phyloP scores from a whole-genome alignment of 805 yeast species.

The Starmerella potacharoeniae region DNA sequence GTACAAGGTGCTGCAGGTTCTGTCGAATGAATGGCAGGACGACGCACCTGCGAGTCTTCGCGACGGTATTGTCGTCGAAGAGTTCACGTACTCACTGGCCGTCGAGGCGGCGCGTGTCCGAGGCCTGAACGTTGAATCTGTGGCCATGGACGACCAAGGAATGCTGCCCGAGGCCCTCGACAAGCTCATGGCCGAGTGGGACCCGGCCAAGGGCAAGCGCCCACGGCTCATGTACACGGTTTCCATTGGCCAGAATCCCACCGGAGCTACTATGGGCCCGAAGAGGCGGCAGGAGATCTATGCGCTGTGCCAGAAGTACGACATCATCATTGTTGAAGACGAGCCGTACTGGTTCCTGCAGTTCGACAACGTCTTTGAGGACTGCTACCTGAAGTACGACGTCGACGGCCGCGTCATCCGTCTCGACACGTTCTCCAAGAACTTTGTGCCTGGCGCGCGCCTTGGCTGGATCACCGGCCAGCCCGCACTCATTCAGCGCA shows the following conservation, averaged over 20 bases:
- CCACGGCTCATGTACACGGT: conserved; percentile 45
- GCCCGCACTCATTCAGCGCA: conserved; percentile 39
- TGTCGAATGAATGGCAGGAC: conserved; percentile 23
- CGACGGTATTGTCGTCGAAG: conserved; percentile 63
- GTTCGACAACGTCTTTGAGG: conserved; percentile 26
- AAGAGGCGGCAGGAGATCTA: conserved; percentile 50
- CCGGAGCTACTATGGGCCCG: conserved; percentile 53
- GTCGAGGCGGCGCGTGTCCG: conserved; percentile 55
- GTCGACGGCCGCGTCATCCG: conserved; percentile 67
- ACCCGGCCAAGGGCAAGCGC: conserved; percentile 29
- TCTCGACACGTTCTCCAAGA: conserved; percentile 69
- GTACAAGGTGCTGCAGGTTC: conserved; percentile 22
- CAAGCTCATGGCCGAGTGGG: conserved; percentile 41
- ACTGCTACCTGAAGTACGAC: conserved; percentile 49
- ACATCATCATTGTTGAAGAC: conserved; percentile 64
- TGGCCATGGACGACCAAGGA: conserved; percentile 56
- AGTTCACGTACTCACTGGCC: conserved; percentile 64
- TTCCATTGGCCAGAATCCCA: conserved; percentile 78
- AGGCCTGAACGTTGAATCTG: conserved; percentile 52
- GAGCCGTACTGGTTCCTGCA: conserved; percentile 78
- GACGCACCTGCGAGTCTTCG: conserved; percentile 29
- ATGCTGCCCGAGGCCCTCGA: conserved; percentile 37
- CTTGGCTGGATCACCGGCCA: conserved; percentile 67
- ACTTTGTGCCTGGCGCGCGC: conserved; percentile 66
- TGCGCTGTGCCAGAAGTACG: conserved; percentile 51